A percentile compares a stretch with the other conserved stretches of the same genome.
phyloP scores from a whole-genome alignment of 305 asterid species.

The Fraxinus angustifolia region DNA sequence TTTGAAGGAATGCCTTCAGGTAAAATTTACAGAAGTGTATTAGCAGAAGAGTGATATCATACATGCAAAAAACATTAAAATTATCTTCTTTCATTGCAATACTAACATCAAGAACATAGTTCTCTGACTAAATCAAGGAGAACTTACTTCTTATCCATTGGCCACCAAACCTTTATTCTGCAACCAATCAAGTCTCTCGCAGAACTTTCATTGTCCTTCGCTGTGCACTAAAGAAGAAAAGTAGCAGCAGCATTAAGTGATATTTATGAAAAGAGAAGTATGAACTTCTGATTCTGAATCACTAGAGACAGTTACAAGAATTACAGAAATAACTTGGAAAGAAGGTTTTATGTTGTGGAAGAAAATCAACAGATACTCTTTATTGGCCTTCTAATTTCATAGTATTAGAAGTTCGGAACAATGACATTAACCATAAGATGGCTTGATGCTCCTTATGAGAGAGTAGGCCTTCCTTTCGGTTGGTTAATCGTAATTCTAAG shows the following conservation, averaged over 20 bases:
- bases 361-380: conserved; percentile 13
- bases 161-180: conserved; percentile 98
- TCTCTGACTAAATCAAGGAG: conserved; percentile 24
- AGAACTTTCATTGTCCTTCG: conserved; percentile 50
- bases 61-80: conserved; percentile 14
- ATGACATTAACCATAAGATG: conserved; percentile 3
- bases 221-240: conserved; percentile 54
- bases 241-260: conserved; percentile 17
- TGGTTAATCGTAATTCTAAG: conserved; percentile 18
- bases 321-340: conserved; percentile 11
- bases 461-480: not conserved
- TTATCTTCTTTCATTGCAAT: conserved; percentile 13
- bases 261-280: conserved; percentile 7
- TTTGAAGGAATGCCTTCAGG: conserved; percentile 15
- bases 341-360: conserved; percentile 8
- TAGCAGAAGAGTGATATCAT: conserved; percentile 3
- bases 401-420: not conserved
- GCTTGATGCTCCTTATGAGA: conserved; percentile 10
- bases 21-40: not conserved
- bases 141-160: conserved; percentile 89
- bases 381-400: not conserved
- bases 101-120: conserved; percentile 10
- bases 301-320: not conserved
- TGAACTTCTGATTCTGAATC: conserved; percentile 9
- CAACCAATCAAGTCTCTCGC: conserved; percentile 68